Conservation (phyloP, 2,329 filamentous ascomycete genomes). For the Venturia pyrina region DNA sequence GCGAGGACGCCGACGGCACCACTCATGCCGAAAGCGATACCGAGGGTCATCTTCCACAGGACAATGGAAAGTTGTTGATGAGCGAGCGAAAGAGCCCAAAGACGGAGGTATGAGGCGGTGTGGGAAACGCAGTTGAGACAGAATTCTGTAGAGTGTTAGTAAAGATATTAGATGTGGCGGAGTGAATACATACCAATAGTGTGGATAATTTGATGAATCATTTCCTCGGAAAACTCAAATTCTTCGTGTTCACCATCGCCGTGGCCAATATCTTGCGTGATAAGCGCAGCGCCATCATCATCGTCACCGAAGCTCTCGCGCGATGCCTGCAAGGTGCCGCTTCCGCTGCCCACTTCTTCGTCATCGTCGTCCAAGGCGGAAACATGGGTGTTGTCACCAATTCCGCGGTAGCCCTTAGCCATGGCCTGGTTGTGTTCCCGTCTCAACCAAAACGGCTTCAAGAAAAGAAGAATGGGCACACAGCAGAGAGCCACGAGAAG, state of each 20-base stretch:
- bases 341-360: slow-evolving; percentile 67
- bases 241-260: slow-evolving; percentile 80
- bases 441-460: slow-evolving; percentile 92
- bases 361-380: slow-evolving; percentile 87
- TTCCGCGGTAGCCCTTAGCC: slow-evolving; percentile 81
- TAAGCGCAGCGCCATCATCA: slow-evolving; percentile 75
- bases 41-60: slow-evolving; percentile 92
- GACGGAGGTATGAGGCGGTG: slow-evolving; percentile 94
- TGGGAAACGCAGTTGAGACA: slow-evolving; percentile 98
- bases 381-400: slow-evolving; percentile 79
- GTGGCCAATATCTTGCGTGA: slow-evolving; percentile 65
- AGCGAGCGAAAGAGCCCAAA: slow-evolving; percentile 93
- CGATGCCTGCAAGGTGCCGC: slow-evolving; percentile 46
- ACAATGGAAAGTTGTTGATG: slow-evolving; percentile 97
- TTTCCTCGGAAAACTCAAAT: slow-evolving; percentile 92
- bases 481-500: slow-evolving; percentile 74
- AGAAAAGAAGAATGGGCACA: slow-evolving; percentile 81
- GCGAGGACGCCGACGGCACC: slow-evolving; percentile 65
- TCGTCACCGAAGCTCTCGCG: slow-evolving; percentile 64
- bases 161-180: neutral
- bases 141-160: slow-evolving; percentile 58
- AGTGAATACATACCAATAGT: slow-evolving; percentile 68
- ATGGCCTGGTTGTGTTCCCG: slow-evolving; percentile 87
- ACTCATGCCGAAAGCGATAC: slow-evolving; percentile 57
- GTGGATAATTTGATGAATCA: slow-evolving; percentile 99